phyloP scores from a whole-genome alignment of 169 alveolate genomes.

The Plasmodium vinckei region DNA sequence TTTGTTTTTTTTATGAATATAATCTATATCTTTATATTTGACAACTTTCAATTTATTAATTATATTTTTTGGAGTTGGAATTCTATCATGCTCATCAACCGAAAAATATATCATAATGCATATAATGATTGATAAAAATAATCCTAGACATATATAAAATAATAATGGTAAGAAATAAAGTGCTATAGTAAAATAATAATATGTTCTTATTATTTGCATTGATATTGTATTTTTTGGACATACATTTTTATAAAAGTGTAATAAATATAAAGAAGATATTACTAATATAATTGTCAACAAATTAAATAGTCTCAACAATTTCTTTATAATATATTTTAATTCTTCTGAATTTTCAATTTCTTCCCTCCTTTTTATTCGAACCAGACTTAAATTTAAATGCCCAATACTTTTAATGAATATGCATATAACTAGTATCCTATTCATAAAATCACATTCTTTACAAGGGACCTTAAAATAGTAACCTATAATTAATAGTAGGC shows the following conservation, averaged over 20 bases:
- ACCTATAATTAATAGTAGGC: background rate
- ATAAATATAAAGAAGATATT: conserved; percentile 26
- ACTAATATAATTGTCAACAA: conserved; percentile 22
- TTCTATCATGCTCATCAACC: conserved; percentile 54
- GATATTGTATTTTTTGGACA: conserved; percentile 38
- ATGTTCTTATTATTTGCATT: conserved; percentile 23
- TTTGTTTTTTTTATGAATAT: conserved; percentile 15
- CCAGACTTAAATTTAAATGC: conserved; percentile 10
- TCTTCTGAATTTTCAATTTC: conserved; percentile 36
- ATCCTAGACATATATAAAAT: conserved; percentile 52
- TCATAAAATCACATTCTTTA: conserved; percentile 40
- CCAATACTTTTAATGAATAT: conserved; percentile 35
- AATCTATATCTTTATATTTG: conserved; percentile 68
- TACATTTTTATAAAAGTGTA: conserved; percentile 46
- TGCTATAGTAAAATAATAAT: conserved; percentile 44
- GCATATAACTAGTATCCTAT: conserved; percentile 25
- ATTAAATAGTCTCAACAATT: conserved; percentile 32
- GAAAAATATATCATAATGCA: conserved; percentile 55
- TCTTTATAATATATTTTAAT: conserved; percentile 5
- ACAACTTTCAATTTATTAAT: conserved; percentile 76
- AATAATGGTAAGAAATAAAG: conserved; percentile 48
- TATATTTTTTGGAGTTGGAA: conserved; percentile 67
- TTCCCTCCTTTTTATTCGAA: conserved; percentile 19
- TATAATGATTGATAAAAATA: conserved; percentile 48
- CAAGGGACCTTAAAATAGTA: conserved; percentile 30